Conservation (phyloP, 1,139 yeast genomes). For the Debaryomyces nepalensis region DNA sequence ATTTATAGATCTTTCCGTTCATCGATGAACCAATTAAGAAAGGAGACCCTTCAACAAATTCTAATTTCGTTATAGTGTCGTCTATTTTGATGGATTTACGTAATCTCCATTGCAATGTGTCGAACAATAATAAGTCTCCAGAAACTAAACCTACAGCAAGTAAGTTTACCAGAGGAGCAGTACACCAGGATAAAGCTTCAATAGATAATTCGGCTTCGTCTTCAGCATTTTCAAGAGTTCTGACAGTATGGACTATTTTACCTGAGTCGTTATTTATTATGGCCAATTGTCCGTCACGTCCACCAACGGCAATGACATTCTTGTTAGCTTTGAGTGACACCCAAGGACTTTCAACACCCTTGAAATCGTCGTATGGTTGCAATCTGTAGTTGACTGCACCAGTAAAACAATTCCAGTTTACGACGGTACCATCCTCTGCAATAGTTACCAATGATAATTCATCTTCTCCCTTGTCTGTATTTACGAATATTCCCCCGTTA, state of each 20-base stretch:
- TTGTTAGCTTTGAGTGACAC: conserved; percentile 60
- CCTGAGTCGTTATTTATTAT: conserved; percentile 79
- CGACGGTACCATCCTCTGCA: conserved; percentile 87
- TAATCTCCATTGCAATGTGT: conserved; percentile 83
- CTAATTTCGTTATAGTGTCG: conserved; percentile 83
- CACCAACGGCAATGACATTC: conserved; percentile 71
- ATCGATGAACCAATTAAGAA: conserved; percentile 72
- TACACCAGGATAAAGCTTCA: conserved; percentile 87
- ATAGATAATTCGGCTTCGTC: conserved; percentile 77
- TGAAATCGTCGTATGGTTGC: conserved; percentile 62
- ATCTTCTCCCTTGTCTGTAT: conserved; percentile 53
- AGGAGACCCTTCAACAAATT: conserved; percentile 63
- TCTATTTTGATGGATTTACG: conserved; percentile 70
- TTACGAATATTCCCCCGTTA: conserved; percentile 75
- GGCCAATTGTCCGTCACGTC: conserved; percentile 83
- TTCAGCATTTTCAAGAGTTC: conserved; percentile 64
- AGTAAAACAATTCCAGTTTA: conserved; percentile 89
- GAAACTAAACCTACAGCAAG: conserved; percentile 89
- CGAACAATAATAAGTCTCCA: conserved; percentile 82
- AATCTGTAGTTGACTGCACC: conserved; percentile 69
- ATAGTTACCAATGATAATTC: conserved; percentile 70
- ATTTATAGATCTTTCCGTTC: conserved; percentile 84
- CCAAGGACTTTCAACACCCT: conserved; percentile 85
- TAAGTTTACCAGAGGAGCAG: conserved; percentile 54
- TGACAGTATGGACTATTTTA: conserved; percentile 63